Percentiles rank a stretch among this genome's conserved stretches.
Conservation (phyloP, 257 asterid genomes). For the Jaltomata sinuosa region DNA sequence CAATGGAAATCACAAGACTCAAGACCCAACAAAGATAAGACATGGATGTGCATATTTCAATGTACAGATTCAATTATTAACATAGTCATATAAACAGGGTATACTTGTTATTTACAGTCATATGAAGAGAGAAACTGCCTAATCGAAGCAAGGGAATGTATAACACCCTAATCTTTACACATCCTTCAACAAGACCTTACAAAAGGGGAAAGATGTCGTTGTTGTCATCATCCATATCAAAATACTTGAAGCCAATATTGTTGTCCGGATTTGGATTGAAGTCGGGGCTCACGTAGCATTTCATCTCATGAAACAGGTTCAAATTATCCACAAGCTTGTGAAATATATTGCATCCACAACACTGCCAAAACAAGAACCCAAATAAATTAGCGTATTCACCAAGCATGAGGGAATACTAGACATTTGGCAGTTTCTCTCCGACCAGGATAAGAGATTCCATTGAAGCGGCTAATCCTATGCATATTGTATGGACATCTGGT, state of each 20-base stretch:
- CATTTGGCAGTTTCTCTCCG: background rate
- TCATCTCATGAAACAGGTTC: slow-evolving; percentile 87
- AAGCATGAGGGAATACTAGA: background rate
- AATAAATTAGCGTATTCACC: background rate
- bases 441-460: background rate
- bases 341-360: slow-evolving; percentile 92
- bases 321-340: slow-evolving; percentile 94
- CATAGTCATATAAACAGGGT: background rate
- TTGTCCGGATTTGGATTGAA: slow-evolving; percentile 62
- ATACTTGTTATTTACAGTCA: background rate
- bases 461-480: background rate
- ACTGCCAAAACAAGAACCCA: slow-evolving; percentile 28
- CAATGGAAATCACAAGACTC: background rate
- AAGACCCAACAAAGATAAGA: background rate
- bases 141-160: slow-evolving; percentile 23
- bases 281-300: slow-evolving; percentile 76
- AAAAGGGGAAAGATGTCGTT: slow-evolving; percentile 34
- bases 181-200: slow-evolving; percentile 24
- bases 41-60: background rate
- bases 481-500: background rate
- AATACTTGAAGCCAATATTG: slow-evolving; percentile 35
- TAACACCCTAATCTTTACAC: slow-evolving; percentile 3
- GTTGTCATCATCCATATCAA: slow-evolving; percentile 51
- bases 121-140: background rate
- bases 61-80: background rate